Conservation (phyloP, 495 filamentous ascomycete genomes). For the Annulohypoxylon bovei region DNA sequence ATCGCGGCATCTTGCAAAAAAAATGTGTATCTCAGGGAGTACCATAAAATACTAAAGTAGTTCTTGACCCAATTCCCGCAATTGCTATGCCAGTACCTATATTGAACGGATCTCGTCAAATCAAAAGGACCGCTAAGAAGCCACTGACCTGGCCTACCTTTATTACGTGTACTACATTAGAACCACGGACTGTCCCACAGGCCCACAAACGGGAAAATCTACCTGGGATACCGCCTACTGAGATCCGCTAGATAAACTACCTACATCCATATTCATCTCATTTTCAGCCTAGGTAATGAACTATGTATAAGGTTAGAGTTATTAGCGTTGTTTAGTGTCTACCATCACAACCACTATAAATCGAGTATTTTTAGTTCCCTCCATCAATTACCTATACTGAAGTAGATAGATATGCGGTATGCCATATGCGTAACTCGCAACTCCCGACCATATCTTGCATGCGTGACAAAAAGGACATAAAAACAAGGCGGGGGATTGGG, state of each 20-base stretch:
- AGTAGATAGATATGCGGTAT: neutral
- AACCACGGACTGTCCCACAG: slow-evolving; percentile 28
- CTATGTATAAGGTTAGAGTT: slow-evolving; percentile 3
- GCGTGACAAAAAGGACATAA: neutral
- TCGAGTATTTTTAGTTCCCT: neutral
- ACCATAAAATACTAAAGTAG: neutral
- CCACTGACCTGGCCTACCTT: neutral
- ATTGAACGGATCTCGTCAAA: slow-evolving; percentile 7
- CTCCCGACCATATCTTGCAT: neutral
- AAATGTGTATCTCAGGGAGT: slow-evolving; percentile 3
- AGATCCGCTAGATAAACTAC: slow-evolving; percentile 42
- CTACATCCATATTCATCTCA: slow-evolving; percentile 16
- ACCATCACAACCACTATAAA: neutral
- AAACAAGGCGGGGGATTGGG: neutral
- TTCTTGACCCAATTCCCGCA: slow-evolving; percentile 4
- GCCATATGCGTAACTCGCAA: neutral
- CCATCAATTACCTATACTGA: neutral
- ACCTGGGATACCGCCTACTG: slow-evolving; percentile 32
- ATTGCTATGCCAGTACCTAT: neutral
- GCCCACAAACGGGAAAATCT: slow-evolving; percentile 37
- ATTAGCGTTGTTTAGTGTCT: neutral
- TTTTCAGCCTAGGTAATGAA: slow-evolving; percentile 4
- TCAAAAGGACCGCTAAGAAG: neutral
- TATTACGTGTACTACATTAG: slow-evolving; percentile 26
- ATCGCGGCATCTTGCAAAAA: slow-evolving; percentile 38